A percentile compares a stretch with the other conserved stretches of the same genome.
Conservation (phyloP, 2,329 filamentous ascomycete species). For the Ophiostoma fasciatum region DNA sequence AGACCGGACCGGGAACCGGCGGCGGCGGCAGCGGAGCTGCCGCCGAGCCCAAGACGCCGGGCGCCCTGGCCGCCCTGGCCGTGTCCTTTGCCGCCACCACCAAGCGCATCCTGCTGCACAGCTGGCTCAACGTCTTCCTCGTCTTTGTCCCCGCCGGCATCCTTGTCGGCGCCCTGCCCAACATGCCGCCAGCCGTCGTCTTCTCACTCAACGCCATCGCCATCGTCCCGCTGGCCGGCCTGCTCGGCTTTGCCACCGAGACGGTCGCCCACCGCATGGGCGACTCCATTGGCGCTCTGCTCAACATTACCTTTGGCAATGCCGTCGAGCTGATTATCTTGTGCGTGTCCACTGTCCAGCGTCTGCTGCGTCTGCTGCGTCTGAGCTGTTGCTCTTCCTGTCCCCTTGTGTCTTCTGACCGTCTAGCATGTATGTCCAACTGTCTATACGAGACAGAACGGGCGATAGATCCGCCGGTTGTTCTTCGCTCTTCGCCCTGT, state of each 20-base stretch:
- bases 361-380: no score
- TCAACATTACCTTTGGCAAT: slow-evolving; percentile 81
- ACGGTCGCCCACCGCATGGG: slow-evolving; percentile 58
- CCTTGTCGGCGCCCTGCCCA: slow-evolving; percentile 34
- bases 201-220: slow-evolving; percentile 65
- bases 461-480: no score
- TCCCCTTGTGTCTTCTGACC: no score
- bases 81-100: slow-evolving; percentile 31
- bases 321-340: slow-evolving; percentile 69
- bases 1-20: no score
- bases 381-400: no score
- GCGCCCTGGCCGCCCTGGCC: slow-evolving; percentile 16
- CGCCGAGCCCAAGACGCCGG: background rate
- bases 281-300: slow-evolving; percentile 70
- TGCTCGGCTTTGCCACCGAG: slow-evolving; percentile 61
- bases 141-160: slow-evolving; percentile 71
- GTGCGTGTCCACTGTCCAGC: no score
- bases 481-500: no score
- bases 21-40: no score
- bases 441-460: slow-evolving; percentile 25
- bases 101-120: slow-evolving; percentile 50
- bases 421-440: slow-evolving; percentile 37
- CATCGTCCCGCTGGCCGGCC: slow-evolving; percentile 58
- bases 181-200: slow-evolving; percentile 43
- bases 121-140: slow-evolving; percentile 64